Conservation (phyloP, 2,329 filamentous ascomycete species). For the Ceratocystis cubensis region DNA sequence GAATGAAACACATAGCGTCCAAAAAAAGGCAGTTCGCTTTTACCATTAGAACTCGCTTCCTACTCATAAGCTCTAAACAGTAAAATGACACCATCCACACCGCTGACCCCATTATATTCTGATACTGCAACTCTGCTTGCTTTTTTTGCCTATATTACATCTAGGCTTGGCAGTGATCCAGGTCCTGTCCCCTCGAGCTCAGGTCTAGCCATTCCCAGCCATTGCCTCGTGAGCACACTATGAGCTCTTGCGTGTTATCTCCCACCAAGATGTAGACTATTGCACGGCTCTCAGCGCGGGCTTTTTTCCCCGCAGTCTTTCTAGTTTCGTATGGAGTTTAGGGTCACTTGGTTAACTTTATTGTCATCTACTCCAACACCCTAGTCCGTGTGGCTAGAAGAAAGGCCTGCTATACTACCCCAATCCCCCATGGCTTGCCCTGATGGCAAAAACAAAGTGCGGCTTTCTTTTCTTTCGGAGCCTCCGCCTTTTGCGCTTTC, state of each 20-base stretch:
- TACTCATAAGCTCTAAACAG: not conserved
- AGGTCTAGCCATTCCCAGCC: not conserved
- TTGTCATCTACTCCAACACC: not conserved
- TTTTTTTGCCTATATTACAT: not conserved
- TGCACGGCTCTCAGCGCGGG: not conserved
- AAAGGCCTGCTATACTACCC: not conserved
- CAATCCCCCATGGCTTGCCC: not conserved
- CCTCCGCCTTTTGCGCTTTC: not conserved
- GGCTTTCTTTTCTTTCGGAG: not conserved
- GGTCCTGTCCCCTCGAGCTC: not conserved
- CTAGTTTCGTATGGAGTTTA: not conserved
- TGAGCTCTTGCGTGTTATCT: not conserved
- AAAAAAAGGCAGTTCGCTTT: not conserved
- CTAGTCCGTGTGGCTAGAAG: not conserved
- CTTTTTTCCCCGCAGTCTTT: not conserved
- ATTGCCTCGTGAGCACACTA: not conserved
- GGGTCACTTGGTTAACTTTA: not conserved
- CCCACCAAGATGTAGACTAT: not conserved
- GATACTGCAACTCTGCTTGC: not conserved
- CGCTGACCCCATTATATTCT: not conserved
- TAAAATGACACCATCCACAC: not conserved
- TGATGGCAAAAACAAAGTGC: constrained; percentile 2
- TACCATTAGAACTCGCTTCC: not conserved
- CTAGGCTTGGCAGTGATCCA: not conserved
- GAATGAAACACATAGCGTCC: not conserved